Base-by-base conservation (phyloP, 345 rosid genomes). In the Hypericum perforatum region DNA sequence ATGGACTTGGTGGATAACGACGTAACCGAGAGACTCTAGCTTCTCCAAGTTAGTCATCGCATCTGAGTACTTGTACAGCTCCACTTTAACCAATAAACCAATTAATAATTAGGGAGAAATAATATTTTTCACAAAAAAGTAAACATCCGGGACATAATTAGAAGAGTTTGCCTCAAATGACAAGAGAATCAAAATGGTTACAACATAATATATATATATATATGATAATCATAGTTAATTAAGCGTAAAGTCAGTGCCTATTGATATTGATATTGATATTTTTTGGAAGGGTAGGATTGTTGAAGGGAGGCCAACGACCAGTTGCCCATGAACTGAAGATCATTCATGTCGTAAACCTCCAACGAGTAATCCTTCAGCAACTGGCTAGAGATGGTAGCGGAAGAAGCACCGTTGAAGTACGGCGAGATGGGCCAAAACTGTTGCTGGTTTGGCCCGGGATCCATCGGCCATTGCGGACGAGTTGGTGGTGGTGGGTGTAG, bases 281-380 rank as follows among this genome's bases (percentile, higher is more conserved):
- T n/a, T n/a, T n/a, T n/a, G n/a, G n/a, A n/a, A n/a, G n/a, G n/a
- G n/a, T n/a, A n/a, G n/a, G n/a, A n/a, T n/a, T n/a, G n/a, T n/a
- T n/a, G n/a, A n/a, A n/a, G n/a, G n/a, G n/a, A n/a, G n/a, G n/a
- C n/a, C n/a, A n/a, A n/a, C n/a, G n/a, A n/a, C n/a, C n/a, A 58
- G 15, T 69, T 47, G 74, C 78, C 76, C 59, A 82, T 49, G 57
- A 78, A 87, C 59, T 77, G 90, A 60, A 82, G 84, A 70, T 84
- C 87, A 48, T 67, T 78, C 70, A 64, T 80, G 15, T 82, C 96
- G 60, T 65, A 66, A 64, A 82, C 69, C 77, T 80, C 86, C 77
- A 82, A 45, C 10, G 86, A 75, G 59, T 84, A 80, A 54, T 76
- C 90, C 57, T 76, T 75, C 3, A 75, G 72, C 75, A 65, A 50